Conservation (phyloP, 768 basidiomycete species). For the Tylopilus felleus region DNA sequence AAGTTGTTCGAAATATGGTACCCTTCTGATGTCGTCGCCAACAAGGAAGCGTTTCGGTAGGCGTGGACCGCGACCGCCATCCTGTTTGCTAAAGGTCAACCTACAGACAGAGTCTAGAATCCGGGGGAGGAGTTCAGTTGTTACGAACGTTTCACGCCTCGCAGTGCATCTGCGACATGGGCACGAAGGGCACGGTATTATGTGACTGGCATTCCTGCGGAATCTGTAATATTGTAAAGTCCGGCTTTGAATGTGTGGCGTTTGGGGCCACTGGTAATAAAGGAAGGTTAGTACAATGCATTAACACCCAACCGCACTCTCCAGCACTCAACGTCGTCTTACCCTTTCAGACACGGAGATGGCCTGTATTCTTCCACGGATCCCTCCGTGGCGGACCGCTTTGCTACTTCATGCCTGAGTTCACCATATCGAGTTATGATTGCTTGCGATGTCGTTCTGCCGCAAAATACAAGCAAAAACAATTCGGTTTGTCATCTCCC, state of each 20-base stretch:
- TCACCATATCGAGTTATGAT: conserved; percentile 67
- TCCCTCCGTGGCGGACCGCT: conserved; percentile 53
- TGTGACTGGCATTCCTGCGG: conserved; percentile 65
- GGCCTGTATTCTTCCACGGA: conserved; percentile 64
- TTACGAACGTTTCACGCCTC: conserved; percentile 61
- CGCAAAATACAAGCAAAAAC: conserved; percentile 27
- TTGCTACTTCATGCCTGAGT: conserved; percentile 63
- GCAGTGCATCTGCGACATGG: conserved; percentile 68
- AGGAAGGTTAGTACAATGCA: conserved; percentile 45
- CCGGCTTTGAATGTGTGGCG: conserved; percentile 53
- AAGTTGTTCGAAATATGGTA: conserved; percentile 53
- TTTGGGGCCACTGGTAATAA: conserved; percentile 51
- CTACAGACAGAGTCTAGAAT: conserved; percentile 31
- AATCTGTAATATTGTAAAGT: conserved; percentile 57
- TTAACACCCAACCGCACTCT: conserved; percentile 1
- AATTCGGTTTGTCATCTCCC: conserved; percentile 24
- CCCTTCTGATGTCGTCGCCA: conserved; percentile 27
- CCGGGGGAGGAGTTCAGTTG: conserved; percentile 38
- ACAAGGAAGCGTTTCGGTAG: conserved; percentile 50
- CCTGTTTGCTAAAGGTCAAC: conserved; percentile 4
- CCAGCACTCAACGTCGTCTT: conserved; percentile 1
- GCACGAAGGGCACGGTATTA: conserved; percentile 45
- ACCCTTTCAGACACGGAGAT: conserved; percentile 47
- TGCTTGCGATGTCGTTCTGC: conserved; percentile 51
- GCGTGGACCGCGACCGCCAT: conserved; percentile 9